Evolutionary conservation across 2,329 filamentous ascomycete species (phyloP).

Genomic region (Stagonosporopsis vannaccii): DNA sequence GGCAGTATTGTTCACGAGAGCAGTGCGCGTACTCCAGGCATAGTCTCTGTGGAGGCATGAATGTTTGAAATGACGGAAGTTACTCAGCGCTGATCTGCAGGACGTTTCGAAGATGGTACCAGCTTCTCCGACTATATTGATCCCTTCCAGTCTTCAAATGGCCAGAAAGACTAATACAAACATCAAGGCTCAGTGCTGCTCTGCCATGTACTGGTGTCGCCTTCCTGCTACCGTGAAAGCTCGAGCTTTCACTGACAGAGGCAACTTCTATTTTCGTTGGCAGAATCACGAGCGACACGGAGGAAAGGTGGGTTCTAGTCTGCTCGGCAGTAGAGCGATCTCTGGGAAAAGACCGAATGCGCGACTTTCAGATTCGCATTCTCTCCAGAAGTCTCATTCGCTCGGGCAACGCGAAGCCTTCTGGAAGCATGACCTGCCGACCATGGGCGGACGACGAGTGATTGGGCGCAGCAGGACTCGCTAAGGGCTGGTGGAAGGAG

Average conservation of each 20-base stretch:
- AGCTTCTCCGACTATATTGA: not conserved
- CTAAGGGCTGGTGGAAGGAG: slow-evolving; percentile 10
- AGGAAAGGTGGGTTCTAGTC: not conserved
- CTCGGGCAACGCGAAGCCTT: slow-evolving; percentile 27
- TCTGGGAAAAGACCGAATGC: slow-evolving; percentile 1
- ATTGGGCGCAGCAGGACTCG: slow-evolving; percentile 25
- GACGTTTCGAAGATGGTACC: not conserved
- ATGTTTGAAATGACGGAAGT: not conserved
- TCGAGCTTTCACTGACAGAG: not conserved
- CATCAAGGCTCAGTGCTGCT: not conserved
- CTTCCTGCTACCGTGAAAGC: not conserved
- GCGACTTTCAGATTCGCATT: not conserved
- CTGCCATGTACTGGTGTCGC: not conserved
- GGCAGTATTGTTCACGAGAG: not conserved
- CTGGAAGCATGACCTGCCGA: slow-evolving; percentile 27
- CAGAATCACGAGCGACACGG: not conserved
- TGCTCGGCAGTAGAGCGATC: not conserved
- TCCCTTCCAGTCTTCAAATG: too few relatives aligned
- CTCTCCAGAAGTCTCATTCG: slow-evolving; percentile 9
- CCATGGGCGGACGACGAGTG: slow-evolving; percentile 6
- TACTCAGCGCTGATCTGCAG: not conserved
- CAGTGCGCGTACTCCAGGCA: not conserved
- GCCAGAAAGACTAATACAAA: too few relatives aligned
- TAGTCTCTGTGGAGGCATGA: not conserved
- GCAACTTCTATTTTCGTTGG: slow-evolving; percentile 8